These are phyloP conservation scores for Fusarium sp. DNA, from an alignment of 2,329 filamentous ascomycete species.

Conservation along the genomic window DNA sequence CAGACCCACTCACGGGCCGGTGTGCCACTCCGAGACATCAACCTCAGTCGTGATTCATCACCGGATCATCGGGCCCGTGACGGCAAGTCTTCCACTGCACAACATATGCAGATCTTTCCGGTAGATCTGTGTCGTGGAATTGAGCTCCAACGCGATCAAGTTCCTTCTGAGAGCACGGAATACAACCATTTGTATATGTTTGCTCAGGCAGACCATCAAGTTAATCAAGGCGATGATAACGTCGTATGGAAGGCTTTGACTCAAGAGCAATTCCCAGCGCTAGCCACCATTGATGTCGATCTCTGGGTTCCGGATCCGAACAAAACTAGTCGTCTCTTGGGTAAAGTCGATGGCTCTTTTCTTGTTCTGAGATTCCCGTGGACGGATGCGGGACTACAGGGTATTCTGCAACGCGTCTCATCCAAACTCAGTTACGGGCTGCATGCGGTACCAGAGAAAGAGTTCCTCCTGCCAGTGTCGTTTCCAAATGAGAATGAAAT, in stretches of 20 bases:
- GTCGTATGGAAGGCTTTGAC: slow-evolving; percentile 78
- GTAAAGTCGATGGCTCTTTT: slow-evolving; percentile 67
- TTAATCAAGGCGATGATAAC: slow-evolving; percentile 51
- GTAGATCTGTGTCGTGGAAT: slow-evolving; percentile 85
- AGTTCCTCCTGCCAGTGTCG: slow-evolving; percentile 74
- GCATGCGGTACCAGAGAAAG: slow-evolving; percentile 67
- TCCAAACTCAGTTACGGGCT: slow-evolving; percentile 65
- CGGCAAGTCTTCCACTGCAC: slow-evolving; percentile 48
- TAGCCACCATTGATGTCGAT: slow-evolving; percentile 76
- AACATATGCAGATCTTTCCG: slow-evolving; percentile 83
- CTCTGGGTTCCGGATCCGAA: slow-evolving; percentile 76
- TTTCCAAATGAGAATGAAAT: slow-evolving; percentile 70
- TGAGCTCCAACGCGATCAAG: slow-evolving; percentile 73
- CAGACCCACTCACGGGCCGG: slow-evolving; percentile 67
- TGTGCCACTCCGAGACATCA: slow-evolving; percentile 53
- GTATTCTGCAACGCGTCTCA: slow-evolving; percentile 57
- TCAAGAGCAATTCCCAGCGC: slow-evolving; percentile 73
- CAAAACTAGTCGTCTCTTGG: slow-evolving; percentile 64
- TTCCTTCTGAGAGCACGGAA: slow-evolving; percentile 77
- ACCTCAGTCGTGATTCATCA: slow-evolving; percentile 49
- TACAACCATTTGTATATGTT: slow-evolving; percentile 88
- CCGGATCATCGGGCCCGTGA: slow-evolving; percentile 38
- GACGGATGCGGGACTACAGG: slow-evolving; percentile 62
- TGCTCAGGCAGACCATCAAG: slow-evolving; percentile 64
- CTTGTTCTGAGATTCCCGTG: slow-evolving; percentile 76